Evolutionary conservation across 345 rosid genomes (phyloP).

Genomic region (Ceriops decandra): DNA sequence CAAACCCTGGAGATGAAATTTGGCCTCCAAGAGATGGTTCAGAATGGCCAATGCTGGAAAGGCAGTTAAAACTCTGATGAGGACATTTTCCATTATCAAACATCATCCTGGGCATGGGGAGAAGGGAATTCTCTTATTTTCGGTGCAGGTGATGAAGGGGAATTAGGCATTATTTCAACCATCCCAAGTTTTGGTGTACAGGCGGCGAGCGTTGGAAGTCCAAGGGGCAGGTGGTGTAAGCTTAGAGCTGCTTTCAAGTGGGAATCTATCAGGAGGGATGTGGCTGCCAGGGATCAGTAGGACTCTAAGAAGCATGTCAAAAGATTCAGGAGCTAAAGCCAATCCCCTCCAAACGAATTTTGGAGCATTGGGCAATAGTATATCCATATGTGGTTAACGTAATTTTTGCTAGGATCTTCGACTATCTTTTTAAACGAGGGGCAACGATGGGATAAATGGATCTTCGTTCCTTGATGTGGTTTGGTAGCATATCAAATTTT

Average conservation of each 20-base stretch:
- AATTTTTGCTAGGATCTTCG: neutral
- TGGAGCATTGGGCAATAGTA: neutral
- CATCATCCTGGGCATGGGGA: conserved; percentile 42
- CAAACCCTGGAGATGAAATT: conserved; percentile 10
- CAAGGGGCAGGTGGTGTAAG: conserved; percentile 67
- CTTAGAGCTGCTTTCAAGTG: conserved; percentile 54
- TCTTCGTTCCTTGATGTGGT: too few relatives aligned
- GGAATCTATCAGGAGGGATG: conserved; percentile 27
- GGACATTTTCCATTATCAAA: conserved; percentile 20
- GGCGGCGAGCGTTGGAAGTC: conserved; percentile 25
- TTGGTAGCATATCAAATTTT: neutral
- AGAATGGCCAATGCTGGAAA: conserved; percentile 13
- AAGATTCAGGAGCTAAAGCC: conserved; percentile 9
- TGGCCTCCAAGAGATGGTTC: conserved; percentile 13
- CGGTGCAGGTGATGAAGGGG: conserved; percentile 26
- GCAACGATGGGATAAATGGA: neutral
- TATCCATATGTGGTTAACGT: neutral
- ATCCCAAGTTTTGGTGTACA: conserved; percentile 21
- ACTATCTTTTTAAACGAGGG: neutral
- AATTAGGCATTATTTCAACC: conserved; percentile 21
- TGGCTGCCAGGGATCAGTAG: conserved; percentile 20
- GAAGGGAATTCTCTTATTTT: conserved; percentile 21
- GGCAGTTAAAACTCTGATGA: conserved; percentile 6
- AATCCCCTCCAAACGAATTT: conserved; percentile 4
- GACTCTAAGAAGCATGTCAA: conserved; percentile 19